A percentile compares a stretch with the other conserved stretches of the same genome.
These are phyloP conservation scores for Trichoderma sp. DNA, from an alignment of 2,329 filamentous ascomycete genomes.

Conservation along the genomic window DNA sequence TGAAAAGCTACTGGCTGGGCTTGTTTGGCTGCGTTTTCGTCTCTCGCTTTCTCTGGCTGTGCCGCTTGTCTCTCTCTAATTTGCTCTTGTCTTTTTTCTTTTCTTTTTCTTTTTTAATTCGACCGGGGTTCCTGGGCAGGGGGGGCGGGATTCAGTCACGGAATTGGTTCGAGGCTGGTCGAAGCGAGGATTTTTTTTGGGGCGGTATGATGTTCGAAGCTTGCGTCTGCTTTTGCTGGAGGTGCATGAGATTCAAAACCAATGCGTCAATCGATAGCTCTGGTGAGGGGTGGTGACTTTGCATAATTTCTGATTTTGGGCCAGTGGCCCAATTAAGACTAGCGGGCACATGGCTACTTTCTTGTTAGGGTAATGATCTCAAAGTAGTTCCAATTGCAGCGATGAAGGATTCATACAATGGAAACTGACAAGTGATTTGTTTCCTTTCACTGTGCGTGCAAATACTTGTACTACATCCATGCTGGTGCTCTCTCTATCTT, in stretches of 20 bases:
- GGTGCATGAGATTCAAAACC: background rate
- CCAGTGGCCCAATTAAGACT: background rate
- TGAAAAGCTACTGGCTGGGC: background rate
- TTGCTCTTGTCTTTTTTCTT: background rate
- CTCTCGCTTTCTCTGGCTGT: background rate
- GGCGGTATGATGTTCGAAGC: background rate
- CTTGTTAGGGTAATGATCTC: background rate
- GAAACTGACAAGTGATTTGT: background rate
- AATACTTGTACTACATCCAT: background rate
- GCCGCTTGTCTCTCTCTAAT: background rate
- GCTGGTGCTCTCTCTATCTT: too few relatives aligned
- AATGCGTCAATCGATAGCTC: background rate
- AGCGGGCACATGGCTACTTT: background rate
- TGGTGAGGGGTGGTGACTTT: background rate
- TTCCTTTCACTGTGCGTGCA: background rate
- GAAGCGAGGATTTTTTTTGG: background rate
- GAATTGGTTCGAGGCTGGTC: background rate
- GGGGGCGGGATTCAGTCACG: background rate
- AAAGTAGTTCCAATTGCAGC: background rate
- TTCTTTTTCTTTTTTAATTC: background rate
- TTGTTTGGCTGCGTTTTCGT: background rate
- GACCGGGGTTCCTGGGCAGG: background rate
- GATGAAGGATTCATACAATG: background rate
- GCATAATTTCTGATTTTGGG: background rate
- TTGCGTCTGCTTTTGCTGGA: background rate